A percentile compares a stretch with the other conserved stretches of the same genome.
phyloP scores from a whole-genome alignment of 371 early-diverging fungal genomes.

The Mucor saturninus region DNA sequence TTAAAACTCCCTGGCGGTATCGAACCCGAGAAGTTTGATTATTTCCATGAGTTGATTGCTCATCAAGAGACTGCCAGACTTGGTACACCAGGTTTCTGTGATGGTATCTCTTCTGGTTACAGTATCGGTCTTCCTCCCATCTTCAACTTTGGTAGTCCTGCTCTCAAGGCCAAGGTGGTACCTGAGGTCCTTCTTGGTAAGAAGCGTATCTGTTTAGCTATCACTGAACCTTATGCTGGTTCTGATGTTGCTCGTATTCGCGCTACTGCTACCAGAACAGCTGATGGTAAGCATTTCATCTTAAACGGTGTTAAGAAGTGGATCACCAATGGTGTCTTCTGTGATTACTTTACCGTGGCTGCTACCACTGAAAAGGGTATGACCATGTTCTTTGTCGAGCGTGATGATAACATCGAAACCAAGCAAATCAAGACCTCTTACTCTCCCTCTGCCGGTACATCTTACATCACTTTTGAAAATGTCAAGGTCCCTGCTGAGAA shows the following conservation, averaged over 20 bases:
- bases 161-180: conserved; percentile 60
- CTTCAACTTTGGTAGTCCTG: conserved; percentile 72
- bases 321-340: conserved; percentile 81
- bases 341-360: conserved; percentile 66
- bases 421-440: conserved; percentile 73
- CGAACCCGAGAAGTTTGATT: conserved; percentile 65
- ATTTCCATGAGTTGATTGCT: conserved; percentile 82
- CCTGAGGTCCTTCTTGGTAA: conserved; percentile 72
- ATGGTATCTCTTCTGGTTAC: conserved; percentile 50
- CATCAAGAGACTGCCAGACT: conserved; percentile 81
- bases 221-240: conserved; percentile 70
- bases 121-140: conserved; percentile 64
- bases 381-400: conserved; percentile 72
- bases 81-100: conserved; percentile 77
- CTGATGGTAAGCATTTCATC: conserved; percentile 68
- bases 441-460: conserved; percentile 71
- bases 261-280: conserved; percentile 73
- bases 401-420: conserved; percentile 58
- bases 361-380: conserved; percentile 80
- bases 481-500: conserved; percentile 86
- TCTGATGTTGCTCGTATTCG: conserved; percentile 83
- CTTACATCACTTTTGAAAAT: conserved; percentile 77
- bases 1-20: conserved; percentile 53
- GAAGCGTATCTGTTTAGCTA: conserved; percentile 80
- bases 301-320: conserved; percentile 73